A percentile compares a stretch with the other conserved stretches of the same genome.
Conservation (phyloP, 495 filamentous ascomycete species). For the Hypoxylon lenormandii region DNA sequence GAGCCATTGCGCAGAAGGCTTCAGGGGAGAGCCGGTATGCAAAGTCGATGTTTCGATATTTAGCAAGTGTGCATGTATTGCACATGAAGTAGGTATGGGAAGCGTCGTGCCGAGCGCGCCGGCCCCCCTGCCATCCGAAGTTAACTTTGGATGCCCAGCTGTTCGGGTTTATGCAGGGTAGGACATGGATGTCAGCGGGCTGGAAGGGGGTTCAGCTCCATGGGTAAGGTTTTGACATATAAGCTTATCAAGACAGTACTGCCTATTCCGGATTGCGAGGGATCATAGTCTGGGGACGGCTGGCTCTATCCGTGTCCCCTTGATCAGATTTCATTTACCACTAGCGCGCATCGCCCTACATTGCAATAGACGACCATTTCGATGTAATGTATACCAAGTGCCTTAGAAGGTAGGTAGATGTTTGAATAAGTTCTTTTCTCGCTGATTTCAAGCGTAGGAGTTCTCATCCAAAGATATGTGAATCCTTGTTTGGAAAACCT, state of each 20-base stretch:
- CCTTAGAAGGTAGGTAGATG: too few relatives aligned
- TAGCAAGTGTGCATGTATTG: constrained; percentile 10
- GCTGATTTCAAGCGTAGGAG: neutral
- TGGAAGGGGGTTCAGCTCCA: constrained; percentile 5
- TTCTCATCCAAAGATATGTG: neutral
- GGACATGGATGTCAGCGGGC: constrained; percentile 10
- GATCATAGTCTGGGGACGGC: constrained; percentile 4
- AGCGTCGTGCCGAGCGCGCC: constrained; percentile 17
- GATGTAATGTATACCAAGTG: neutral
- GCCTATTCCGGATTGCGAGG: constrained; percentile 11
- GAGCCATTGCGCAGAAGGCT: constrained; percentile 19
- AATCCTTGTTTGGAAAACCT: neutral
- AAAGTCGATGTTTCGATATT: constrained; percentile 24
- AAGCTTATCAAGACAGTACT: constrained; percentile 37
- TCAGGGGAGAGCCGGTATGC: constrained; percentile 25
- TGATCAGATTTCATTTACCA: constrained; percentile 4
- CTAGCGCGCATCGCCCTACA: neutral
- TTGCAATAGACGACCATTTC: neutral
- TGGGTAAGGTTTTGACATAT: constrained; percentile 28
- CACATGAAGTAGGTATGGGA: constrained; percentile 6
- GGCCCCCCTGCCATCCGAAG: constrained; percentile 39
- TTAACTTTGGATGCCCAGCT: constrained; percentile 28
- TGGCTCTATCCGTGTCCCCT: constrained; percentile 15
- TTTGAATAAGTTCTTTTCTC: too few relatives aligned
- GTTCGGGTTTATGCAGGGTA: constrained; percentile 25